These are phyloP conservation scores for Metarhizium brunneum DNA, from an alignment of 2,329 filamentous ascomycete genomes.

Conservation along the genomic window DNA sequence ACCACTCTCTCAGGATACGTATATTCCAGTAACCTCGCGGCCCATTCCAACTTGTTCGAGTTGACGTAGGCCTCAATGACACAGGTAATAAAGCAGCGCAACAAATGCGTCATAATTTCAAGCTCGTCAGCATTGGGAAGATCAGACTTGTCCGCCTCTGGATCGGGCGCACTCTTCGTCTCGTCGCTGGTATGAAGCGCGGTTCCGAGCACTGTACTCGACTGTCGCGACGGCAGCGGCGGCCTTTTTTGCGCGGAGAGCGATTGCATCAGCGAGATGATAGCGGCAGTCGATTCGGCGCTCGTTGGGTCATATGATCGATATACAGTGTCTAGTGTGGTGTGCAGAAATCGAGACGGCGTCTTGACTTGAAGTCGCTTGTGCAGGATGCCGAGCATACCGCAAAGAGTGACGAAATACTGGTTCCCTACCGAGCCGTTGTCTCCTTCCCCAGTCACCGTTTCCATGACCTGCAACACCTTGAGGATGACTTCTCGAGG, in stretches of 20 bases:
- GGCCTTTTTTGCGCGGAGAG: conserved; percentile 60
- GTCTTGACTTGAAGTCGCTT: conserved; percentile 66
- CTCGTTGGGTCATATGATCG: conserved; percentile 54
- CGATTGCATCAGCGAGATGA: conserved; percentile 62
- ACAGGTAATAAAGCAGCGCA: conserved; percentile 72
- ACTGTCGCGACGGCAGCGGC: conserved; percentile 47
- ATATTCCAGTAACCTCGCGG: conserved; percentile 57
- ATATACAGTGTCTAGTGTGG: conserved; percentile 64
- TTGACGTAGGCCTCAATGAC: conserved; percentile 66
- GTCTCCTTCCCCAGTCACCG: conserved; percentile 28
- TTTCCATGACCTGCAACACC: conserved; percentile 62
- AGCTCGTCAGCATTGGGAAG: conserved; percentile 42
- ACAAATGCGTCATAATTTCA: conserved; percentile 51
- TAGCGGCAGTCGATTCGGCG: conserved; percentile 58
- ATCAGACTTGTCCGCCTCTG: conserved; percentile 37
- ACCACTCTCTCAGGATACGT: conserved; percentile 56
- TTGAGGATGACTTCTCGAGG: conserved; percentile 76
- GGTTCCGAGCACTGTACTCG: conserved; percentile 46
- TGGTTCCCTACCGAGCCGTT: conserved; percentile 26
- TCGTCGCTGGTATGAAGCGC: conserved; percentile 44
- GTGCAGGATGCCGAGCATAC: conserved; percentile 65
- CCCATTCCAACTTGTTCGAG: conserved; percentile 50
- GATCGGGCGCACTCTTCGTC: conserved; percentile 51
- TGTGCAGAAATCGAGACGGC: conserved; percentile 69
- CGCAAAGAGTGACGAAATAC: conserved; percentile 61